A percentile compares a stretch with the other conserved stretches of the same genome.
These are phyloP conservation scores for Metschnikowia picachoensis DNA, from an alignment of 805 yeast genomes.

Conservation along the genomic window DNA sequence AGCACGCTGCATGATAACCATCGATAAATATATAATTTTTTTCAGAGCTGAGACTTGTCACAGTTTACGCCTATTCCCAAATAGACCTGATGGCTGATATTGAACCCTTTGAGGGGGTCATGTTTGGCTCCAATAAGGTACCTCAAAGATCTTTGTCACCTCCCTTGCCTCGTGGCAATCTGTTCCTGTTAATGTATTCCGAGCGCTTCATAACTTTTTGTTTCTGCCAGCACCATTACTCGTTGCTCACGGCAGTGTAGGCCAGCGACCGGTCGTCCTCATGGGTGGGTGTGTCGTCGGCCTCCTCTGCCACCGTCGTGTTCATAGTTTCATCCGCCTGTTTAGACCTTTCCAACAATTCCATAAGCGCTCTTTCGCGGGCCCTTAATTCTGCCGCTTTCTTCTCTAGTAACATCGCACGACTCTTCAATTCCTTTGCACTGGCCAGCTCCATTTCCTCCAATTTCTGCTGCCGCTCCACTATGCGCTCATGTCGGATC, in stretches of 20 bases:
- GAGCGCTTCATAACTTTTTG: neutral
- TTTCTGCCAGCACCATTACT: neutral
- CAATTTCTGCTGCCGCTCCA: slow-evolving; percentile 71
- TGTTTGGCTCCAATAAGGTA: no score
- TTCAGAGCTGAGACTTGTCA: no score
- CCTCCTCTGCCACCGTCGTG: neutral
- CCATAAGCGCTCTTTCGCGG: slow-evolving; percentile 54
- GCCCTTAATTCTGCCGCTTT: slow-evolving; percentile 69
- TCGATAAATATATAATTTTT: no score
- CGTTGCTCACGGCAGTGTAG: slow-evolving; percentile 15
- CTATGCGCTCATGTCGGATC: slow-evolving; percentile 68
- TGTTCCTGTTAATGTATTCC: no score
- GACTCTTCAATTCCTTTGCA: slow-evolving; percentile 64
- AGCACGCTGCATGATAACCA: no score
- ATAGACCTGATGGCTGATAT: no score
- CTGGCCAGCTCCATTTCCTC: slow-evolving; percentile 77
- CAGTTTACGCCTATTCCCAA: no score
- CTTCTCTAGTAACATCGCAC: slow-evolving; percentile 74
- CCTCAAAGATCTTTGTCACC: no score
- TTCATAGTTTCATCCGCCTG: slow-evolving; percentile 6
- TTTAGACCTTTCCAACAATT: slow-evolving; percentile 29
- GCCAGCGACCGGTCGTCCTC: slow-evolving; percentile 10
- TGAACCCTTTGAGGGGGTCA: no score
- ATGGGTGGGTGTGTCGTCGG: neutral
- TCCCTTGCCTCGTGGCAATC: no score